Base-by-base conservation (phyloP, 148 eudicot genomes). In the Polygonum aviculare region DNA sequence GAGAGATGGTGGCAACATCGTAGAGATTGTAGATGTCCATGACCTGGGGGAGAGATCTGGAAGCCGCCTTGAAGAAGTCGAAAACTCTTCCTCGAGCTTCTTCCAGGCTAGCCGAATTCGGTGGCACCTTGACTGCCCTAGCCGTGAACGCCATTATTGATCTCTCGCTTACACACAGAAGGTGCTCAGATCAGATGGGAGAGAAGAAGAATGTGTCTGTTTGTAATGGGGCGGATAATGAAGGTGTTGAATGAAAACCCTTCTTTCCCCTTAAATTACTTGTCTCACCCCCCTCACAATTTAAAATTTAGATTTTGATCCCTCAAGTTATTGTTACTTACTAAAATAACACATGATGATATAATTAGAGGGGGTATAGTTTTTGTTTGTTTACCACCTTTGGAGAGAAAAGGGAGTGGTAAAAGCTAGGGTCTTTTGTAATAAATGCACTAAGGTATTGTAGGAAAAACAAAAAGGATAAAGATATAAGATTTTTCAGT, bases 1-100 rank as follows among this genome's bases (percentile, higher is more conserved):
- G 82, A 40, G 98, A 80, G 12, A 90, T 79, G 11, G 82, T 47
- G 22, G 79, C 89, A 69, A 94, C 90, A 62, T 94, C 98, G 70
- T 85, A 79, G 2, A 94, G 90, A 75, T 83, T 90, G 86, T 94
- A 94, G 77, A 90, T 89, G 4, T 94, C 97, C 92, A 94, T 94
- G 41, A 94, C 74, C 3, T 83, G 65, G 2, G 98, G 98, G 19
- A 94, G 81, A 18, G 98, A 83, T 87, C 98, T 85, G 75, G 93
- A 92, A 0, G 97, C 95, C 50, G 83, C 45, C 50, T 82, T 82
- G 88, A 94, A 91, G 83, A 94, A 94, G 2, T 89, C 90, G 81
- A 91, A 87, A 5, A 88, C 87, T 69, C 90, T 80, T 26, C 63
- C 41, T 10, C 92, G 76, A 6, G 98, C 98, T 86, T 92, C 98